phyloP scores from a whole-genome alignment of 805 yeast genomes.

The Metschnikowia vanudenii region DNA sequence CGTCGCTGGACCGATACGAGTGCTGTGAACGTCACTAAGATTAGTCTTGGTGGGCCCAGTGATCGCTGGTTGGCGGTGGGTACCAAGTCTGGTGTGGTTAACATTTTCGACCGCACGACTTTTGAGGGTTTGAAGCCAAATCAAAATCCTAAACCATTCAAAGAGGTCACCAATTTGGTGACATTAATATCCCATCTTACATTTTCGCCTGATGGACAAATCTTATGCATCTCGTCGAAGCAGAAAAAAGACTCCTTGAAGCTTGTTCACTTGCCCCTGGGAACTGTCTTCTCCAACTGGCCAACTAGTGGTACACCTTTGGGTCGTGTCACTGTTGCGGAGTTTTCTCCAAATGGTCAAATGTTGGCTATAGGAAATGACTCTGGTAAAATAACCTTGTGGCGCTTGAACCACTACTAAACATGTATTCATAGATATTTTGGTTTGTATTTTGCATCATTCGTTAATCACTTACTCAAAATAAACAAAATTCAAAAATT shows the following conservation, averaged over 20 bases:
- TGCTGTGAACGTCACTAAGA: constrained; percentile 77
- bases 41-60: constrained; percentile 67
- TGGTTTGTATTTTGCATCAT: not conserved
- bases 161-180: constrained; percentile 72
- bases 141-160: constrained; percentile 50
- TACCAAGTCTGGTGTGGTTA: constrained; percentile 83
- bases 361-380: constrained; percentile 89
- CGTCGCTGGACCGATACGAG: constrained; percentile 83
- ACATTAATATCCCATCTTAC: constrained; percentile 72
- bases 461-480: not conserved
- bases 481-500: not conserved
- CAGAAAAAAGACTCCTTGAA: constrained; percentile 83
- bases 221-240: constrained; percentile 80
- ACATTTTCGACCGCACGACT: constrained; percentile 64
- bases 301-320: constrained; percentile 96
- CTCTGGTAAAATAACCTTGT: constrained; percentile 83
- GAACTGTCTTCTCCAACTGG: constrained; percentile 90
- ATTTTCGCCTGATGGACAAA: constrained; percentile 86
- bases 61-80: constrained; percentile 90
- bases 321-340: constrained; percentile 83
- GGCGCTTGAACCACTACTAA: constrained; percentile 83
- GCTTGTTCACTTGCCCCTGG: constrained; percentile 82
- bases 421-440: not conserved
- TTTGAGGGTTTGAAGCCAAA: constrained; percentile 9
- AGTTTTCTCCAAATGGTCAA: constrained; percentile 78